Evolutionary conservation across 1,139 yeast species (phyloP).

Genomic region (Geotrichum aggregatum): DNA sequence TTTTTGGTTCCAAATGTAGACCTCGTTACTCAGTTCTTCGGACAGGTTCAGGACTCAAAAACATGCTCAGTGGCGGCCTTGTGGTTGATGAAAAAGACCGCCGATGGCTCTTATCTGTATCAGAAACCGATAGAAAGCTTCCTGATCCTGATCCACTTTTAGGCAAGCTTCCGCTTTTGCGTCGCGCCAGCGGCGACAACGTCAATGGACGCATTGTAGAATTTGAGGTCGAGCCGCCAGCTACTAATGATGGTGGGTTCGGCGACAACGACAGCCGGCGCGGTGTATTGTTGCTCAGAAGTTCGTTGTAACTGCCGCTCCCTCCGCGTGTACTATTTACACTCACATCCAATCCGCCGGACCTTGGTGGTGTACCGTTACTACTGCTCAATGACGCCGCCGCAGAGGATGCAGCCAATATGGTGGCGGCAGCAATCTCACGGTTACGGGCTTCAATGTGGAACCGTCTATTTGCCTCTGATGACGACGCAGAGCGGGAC

Average conservation of each 20-base stretch:
- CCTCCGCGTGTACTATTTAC: neutral
- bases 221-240: too few relatives aligned
- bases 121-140: neutral
- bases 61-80: slow-evolving; percentile 9
- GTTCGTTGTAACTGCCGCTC: neutral
- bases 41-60: slow-evolving; percentile 9
- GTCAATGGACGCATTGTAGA: slow-evolving; percentile 12
- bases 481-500: slow-evolving; percentile 29
- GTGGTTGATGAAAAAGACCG: slow-evolving; percentile 4
- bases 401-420: neutral
- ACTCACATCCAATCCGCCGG: neutral
- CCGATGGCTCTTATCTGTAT: neutral
- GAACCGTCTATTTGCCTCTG: slow-evolving; percentile 30
- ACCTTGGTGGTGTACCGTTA: too few relatives aligned
- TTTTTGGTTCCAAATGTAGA: too few relatives aligned
- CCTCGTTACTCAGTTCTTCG: neutral
- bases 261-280: neutral
- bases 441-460: slow-evolving; percentile 35
- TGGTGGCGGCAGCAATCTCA: slow-evolving; percentile 27
- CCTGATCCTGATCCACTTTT: neutral
- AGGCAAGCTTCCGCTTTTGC: slow-evolving; percentile 5
- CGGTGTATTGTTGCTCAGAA: neutral
- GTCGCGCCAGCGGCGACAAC: slow-evolving; percentile 9
- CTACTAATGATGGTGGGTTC: neutral
- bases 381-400: neutral